A percentile compares a stretch with the other conserved stretches of the same genome.
Evolutionary conservation across 768 basidiomycete genomes (phyloP).

Genomic region (Hysterangium stoloniferum): DNA sequence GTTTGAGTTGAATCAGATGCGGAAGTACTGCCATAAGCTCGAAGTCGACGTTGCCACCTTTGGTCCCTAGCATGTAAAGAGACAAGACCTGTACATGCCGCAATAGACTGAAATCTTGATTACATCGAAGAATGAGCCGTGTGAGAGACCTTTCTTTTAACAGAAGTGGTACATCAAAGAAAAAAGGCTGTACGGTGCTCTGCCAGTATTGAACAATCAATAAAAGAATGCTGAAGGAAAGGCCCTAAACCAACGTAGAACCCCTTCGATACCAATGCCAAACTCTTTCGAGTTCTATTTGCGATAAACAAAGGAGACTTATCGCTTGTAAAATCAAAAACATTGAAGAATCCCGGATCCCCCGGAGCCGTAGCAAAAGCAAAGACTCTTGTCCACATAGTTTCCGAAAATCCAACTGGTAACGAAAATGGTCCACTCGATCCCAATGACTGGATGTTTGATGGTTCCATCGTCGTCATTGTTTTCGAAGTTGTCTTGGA

Average conservation of each 20-base stretch:
- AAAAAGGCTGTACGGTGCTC: neutral
- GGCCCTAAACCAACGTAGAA: neutral
- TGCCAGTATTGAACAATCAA: neutral
- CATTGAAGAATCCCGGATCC: neutral
- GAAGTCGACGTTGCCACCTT: neutral
- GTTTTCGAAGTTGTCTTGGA: too few species aligned
- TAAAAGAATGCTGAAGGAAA: neutral
- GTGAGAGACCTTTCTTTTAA: neutral
- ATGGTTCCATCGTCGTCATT: too few species aligned
- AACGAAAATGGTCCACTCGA: too few species aligned
- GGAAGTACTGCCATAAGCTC: neutral
- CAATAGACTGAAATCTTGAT: neutral
- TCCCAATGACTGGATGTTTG: too few species aligned
- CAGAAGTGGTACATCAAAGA: neutral
- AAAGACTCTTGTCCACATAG: neutral
- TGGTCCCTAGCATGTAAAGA: neutral
- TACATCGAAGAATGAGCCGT: neutral
- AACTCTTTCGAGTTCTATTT: neutral
- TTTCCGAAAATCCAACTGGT: too few species aligned
- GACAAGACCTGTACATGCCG: neutral
- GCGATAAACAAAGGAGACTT: neutral
- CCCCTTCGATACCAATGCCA: neutral
- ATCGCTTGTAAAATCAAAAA: neutral
- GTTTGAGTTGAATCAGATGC: neutral
- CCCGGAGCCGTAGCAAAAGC: neutral